Conservation (phyloP, 2,329 filamentous ascomycete genomes). For the Epichloe aotearoae region DNA sequence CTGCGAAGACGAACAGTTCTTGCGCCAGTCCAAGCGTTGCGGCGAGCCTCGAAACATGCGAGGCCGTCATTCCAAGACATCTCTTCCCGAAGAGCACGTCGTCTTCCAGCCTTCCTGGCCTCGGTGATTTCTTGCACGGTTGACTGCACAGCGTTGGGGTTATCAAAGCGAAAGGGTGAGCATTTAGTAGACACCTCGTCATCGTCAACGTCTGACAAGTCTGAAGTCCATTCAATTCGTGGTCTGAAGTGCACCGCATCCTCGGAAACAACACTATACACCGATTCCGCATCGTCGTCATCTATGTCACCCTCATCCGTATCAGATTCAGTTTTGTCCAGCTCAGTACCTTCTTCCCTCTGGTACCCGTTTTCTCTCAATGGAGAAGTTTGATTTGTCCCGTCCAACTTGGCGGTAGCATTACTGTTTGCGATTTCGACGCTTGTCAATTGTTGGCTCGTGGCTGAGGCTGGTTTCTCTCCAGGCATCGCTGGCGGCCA, state of each 20-base stretch:
- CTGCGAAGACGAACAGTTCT: slow-evolving; percentile 41
- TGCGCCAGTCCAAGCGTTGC: slow-evolving; percentile 79
- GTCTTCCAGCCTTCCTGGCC: slow-evolving; percentile 40
- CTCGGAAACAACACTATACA: slow-evolving; percentile 45
- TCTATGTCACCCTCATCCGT: slow-evolving; percentile 17
- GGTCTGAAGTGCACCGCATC: slow-evolving; percentile 36
- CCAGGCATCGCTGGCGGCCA: slow-evolving; percentile 32
- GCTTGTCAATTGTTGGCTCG: neutral
- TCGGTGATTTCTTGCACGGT: slow-evolving; percentile 27
- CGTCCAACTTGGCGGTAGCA: neutral
- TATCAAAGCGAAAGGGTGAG: slow-evolving; percentile 39
- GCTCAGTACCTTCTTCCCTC: slow-evolving; percentile 29
- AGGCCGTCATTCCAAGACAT: slow-evolving; percentile 70
- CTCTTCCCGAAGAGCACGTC: slow-evolving; percentile 48
- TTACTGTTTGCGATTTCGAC: neutral
- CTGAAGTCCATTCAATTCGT: slow-evolving; percentile 43
- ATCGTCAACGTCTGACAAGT: slow-evolving; percentile 39
- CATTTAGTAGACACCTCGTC: slow-evolving; percentile 26
- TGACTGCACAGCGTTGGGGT: slow-evolving; percentile 31
- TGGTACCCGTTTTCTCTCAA: slow-evolving; percentile 23
- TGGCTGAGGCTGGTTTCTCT: neutral
- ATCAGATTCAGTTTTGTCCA: slow-evolving; percentile 12
- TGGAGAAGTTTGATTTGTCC: slow-evolving; percentile 18
- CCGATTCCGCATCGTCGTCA: slow-evolving; percentile 33
- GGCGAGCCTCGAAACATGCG: slow-evolving; percentile 61